Percentiles rank a stretch among this genome's conserved stretches.
Conservation (phyloP, 2,329 filamentous ascomycete genomes). For the Colletotrichum lini region DNA sequence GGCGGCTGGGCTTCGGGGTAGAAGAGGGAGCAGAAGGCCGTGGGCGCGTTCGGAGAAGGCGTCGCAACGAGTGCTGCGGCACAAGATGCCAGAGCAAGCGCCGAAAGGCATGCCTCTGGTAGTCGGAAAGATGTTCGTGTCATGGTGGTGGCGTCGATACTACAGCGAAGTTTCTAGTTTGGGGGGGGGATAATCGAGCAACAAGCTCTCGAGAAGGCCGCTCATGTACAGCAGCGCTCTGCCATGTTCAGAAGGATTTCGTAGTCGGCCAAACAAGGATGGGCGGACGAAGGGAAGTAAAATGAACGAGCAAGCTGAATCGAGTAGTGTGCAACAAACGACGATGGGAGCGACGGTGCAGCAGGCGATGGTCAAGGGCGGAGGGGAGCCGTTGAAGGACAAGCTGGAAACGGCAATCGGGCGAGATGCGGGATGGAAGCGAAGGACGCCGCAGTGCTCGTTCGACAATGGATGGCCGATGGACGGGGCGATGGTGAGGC, state of each 20-base stretch:
- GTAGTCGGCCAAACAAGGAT: constrained; percentile 19
- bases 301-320: background rate
- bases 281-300: background rate
- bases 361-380: constrained; percentile 8
- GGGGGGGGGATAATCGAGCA: constrained; percentile 19
- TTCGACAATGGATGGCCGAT: constrained; percentile 27
- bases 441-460: constrained; percentile 17
- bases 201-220: constrained; percentile 35
- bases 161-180: background rate
- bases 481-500: constrained; percentile 23
- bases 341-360: constrained; percentile 4
- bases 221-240: constrained; percentile 37
- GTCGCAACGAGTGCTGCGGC: constrained; percentile 20
- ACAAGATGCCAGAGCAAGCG: constrained; percentile 21
- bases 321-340: background rate
- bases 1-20: constrained; percentile 32
- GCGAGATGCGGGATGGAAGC: constrained; percentile 23
- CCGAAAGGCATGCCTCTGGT: constrained; percentile 18
- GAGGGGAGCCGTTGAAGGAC: constrained; percentile 3
- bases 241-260: constrained; percentile 38
- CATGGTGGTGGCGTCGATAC: constrained; percentile 14
- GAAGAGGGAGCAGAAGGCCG: constrained; percentile 42
- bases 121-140: constrained; percentile 10
- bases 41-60: constrained; percentile 23
- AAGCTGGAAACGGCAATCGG: constrained; percentile 1